A percentile compares a stretch with the other conserved stretches of the same genome.
Evolutionary conservation across 352 stramenopile species (phyloP).

Genomic region (Phytopythium helicoides): DNA sequence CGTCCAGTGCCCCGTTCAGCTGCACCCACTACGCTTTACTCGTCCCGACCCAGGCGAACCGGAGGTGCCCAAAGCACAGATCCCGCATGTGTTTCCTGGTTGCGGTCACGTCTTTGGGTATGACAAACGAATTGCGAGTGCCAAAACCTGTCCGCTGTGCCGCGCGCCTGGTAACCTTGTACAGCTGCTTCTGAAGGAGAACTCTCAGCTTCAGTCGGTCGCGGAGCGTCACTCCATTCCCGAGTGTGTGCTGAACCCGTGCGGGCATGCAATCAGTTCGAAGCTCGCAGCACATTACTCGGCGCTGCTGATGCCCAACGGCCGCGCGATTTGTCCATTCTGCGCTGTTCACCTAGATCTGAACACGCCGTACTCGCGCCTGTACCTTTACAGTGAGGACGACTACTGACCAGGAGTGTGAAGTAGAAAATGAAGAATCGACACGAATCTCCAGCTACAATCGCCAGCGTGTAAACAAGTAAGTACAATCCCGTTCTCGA

Average conservation of each 20-base stretch:
- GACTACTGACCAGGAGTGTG: conserved; percentile 17
- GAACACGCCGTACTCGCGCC: conserved; percentile 58
- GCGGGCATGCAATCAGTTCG: conserved; percentile 71
- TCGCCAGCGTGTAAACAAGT: conserved; percentile 2
- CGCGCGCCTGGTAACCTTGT: conserved; percentile 62
- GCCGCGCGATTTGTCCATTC: conserved; percentile 76
- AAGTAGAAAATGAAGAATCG: conserved; percentile 9
- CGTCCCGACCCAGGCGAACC: conserved; percentile 27
- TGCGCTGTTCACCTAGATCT: conserved; percentile 71
- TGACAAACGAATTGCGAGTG: conserved; percentile 59
- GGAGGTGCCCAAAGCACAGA: conserved; percentile 45
- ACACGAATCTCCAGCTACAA: too few species aligned
- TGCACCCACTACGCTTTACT: conserved; percentile 66
- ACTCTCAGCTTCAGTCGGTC: conserved; percentile 60
- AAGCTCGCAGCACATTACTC: conserved; percentile 65
- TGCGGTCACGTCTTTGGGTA: conserved; percentile 84
- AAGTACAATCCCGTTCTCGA: conserved; percentile 2
- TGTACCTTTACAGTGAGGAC: conserved; percentile 73
- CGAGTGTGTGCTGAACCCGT: conserved; percentile 82
- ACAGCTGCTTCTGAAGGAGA: conserved; percentile 69
- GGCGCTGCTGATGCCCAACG: conserved; percentile 66
- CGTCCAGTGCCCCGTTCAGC: conserved; percentile 74
- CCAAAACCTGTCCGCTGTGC: conserved; percentile 65
- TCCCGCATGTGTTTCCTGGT: conserved; percentile 70
- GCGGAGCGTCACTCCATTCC: conserved; percentile 60